These are phyloP conservation scores for Anethum foeniculum DNA, from an alignment of 140 eudicot species.

Conservation along the genomic window DNA sequence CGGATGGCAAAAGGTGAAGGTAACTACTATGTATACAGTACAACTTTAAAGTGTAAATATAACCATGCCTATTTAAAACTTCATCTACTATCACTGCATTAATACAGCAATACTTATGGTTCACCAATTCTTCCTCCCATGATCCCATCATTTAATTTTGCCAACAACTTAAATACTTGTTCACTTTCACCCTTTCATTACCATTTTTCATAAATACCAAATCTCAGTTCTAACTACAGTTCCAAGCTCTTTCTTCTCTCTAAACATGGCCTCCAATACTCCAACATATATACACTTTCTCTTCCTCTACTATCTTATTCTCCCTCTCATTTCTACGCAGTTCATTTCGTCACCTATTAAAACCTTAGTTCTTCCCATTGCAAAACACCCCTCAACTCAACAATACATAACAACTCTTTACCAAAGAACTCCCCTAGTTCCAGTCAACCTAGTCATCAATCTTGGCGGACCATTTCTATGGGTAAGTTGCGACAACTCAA, in stretches of 20 bases:
- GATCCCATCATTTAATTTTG: background rate
- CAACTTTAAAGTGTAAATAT: background rate
- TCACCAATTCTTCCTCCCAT: background rate
- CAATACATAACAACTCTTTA: constrained; percentile 22
- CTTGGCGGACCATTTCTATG: constrained; percentile 63
- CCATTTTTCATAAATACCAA: background rate
- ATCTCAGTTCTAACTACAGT: background rate
- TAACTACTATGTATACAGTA: no score
- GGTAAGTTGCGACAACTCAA: constrained; percentile 52
- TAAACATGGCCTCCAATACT: constrained; percentile 1
- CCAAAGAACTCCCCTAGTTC: constrained; percentile 55
- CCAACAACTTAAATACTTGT: background rate
- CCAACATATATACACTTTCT: background rate
- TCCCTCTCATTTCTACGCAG: background rate
- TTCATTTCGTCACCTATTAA: background rate
- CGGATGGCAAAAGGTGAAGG: no score
- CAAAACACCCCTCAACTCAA: constrained; percentile 8
- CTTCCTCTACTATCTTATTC: background rate
- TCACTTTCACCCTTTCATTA: background rate
- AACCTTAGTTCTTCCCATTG: constrained; percentile 7
- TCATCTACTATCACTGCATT: background rate
- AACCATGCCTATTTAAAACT: constrained; percentile 5
- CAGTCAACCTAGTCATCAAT: constrained; percentile 42
- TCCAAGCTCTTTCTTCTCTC: background rate
- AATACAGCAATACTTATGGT: background rate